phyloP scores from a whole-genome alignment of 805 yeast species.

The Candida endomychidarum region DNA sequence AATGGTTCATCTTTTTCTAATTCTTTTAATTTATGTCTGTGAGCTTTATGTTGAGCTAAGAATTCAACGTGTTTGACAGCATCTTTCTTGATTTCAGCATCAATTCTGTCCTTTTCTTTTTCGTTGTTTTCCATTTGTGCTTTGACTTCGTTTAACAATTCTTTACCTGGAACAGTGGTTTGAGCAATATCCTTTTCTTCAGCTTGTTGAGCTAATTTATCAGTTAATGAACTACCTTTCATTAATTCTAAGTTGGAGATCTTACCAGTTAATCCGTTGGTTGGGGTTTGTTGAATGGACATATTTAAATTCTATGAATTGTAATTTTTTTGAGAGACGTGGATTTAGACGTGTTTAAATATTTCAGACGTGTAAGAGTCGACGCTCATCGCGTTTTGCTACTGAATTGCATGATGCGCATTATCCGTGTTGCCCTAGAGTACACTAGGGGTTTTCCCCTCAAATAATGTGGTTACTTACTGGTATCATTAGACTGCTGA shows the following conservation, averaged over 20 bases:
- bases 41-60: conserved; percentile 60
- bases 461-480: not conserved
- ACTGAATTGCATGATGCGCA: conserved; percentile 4
- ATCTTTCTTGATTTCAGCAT: conserved; percentile 14
- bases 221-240: conserved; percentile 40
- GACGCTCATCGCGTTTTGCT: conserved; percentile 9
- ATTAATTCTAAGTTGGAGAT: conserved; percentile 41
- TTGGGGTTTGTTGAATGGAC: conserved; percentile 63
- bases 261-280: conserved; percentile 47
- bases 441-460: not conserved
- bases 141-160: conserved; percentile 9
- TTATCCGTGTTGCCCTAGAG: not conserved
- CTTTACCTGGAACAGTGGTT: conserved; percentile 14
- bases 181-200: conserved; percentile 33
- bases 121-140: conserved; percentile 8
- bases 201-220: conserved; percentile 43
- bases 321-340: not conserved
- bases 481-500: not conserved
- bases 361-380: conserved; percentile 4
- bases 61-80: conserved; percentile 53
- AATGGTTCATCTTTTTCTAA: conserved; percentile 88
- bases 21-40: conserved; percentile 71
- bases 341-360: conserved; percentile 9
- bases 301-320: conserved; percentile 20
- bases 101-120: conserved; percentile 21